These are phyloP conservation scores for Geosmithia flava DNA, from an alignment of 2,329 filamentous ascomycete genomes.

Conservation along the genomic window DNA sequence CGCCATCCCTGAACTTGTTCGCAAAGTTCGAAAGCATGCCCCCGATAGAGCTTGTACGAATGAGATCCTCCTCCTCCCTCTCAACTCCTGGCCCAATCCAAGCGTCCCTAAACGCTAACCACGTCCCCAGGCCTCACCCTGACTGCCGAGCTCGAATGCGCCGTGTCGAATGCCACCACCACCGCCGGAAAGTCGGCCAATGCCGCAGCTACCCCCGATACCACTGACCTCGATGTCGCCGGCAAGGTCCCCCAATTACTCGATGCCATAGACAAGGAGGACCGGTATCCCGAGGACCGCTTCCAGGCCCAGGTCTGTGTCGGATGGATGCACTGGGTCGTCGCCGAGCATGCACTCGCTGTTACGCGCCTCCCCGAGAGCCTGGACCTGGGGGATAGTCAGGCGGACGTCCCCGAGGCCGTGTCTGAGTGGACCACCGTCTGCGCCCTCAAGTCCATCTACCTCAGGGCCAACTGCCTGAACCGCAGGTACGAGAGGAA, in stretches of 20 bases:
- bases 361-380: conserved; percentile 49
- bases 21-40: conserved; percentile 92
- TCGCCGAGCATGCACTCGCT: conserved; percentile 55
- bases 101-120: not conserved
- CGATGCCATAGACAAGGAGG: conserved; percentile 46
- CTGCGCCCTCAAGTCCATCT: conserved; percentile 67
- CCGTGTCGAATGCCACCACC: conserved; percentile 41
- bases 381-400: conserved; percentile 41
- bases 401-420: conserved; percentile 37
- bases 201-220: not conserved
- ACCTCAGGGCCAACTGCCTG: conserved; percentile 58
- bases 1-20: conserved; percentile 73
- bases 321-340: conserved; percentile 73
- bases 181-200: conserved; percentile 3
- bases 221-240: conserved; percentile 27
- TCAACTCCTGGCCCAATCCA: not conserved
- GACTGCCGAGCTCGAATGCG: conserved; percentile 57
- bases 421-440: conserved; percentile 69
- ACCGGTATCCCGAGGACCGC: conserved; percentile 38
- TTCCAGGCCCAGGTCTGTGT: conserved; percentile 76
- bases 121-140: conserved; percentile 47
- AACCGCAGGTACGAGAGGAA: conserved; percentile 32
- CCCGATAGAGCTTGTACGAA: conserved; percentile 71
- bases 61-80: conserved; percentile 4
- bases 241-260: conserved; percentile 36